These are phyloP conservation scores for Teratosphaeria destructans DNA, from an alignment of 2,329 filamentous ascomycete species.

Conservation along the genomic window DNA sequence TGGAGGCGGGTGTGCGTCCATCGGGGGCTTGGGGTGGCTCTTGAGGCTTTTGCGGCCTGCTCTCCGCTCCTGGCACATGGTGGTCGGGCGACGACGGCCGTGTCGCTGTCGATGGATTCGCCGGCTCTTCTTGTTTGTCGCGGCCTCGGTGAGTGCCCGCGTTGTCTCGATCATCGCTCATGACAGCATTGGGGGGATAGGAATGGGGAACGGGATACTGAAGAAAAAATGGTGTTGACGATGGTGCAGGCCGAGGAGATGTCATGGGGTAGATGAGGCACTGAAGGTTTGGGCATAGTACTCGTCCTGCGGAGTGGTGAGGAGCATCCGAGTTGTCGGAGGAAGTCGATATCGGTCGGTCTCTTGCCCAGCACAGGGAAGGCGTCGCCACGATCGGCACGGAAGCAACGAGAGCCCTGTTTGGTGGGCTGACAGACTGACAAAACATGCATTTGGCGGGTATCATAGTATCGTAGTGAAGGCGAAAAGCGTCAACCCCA, in stretches of 20 bases:
- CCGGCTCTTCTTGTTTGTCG: not conserved
- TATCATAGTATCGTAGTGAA: not conserved
- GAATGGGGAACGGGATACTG: not conserved
- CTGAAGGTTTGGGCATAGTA: not conserved
- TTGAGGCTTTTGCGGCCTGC: no score
- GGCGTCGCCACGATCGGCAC: not conserved
- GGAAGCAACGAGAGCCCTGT: not conserved
- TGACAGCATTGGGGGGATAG: not conserved
- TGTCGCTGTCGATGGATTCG: not conserved
- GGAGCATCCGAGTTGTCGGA: not conserved
- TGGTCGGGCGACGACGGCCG: no score
- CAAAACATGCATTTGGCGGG: not conserved
- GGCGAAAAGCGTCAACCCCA: slow-evolving; percentile 2
- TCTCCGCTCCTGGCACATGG: no score
- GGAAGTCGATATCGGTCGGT: not conserved
- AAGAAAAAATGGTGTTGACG: not conserved
- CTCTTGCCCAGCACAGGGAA: not conserved
- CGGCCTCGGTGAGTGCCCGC: not conserved
- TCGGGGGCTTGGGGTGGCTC: not conserved
- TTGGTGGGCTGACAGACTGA: not conserved
- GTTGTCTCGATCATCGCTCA: not conserved
- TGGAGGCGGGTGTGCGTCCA: not conserved
- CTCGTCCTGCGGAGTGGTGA: not conserved
- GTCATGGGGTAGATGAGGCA: not conserved
- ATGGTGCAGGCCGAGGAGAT: not conserved